Evolutionary conservation across 192 early-diverging fungal genomes (phyloP), one percentile per base, ranked within the genome.

Genomic region (Chytriomyces sp.): DNA sequence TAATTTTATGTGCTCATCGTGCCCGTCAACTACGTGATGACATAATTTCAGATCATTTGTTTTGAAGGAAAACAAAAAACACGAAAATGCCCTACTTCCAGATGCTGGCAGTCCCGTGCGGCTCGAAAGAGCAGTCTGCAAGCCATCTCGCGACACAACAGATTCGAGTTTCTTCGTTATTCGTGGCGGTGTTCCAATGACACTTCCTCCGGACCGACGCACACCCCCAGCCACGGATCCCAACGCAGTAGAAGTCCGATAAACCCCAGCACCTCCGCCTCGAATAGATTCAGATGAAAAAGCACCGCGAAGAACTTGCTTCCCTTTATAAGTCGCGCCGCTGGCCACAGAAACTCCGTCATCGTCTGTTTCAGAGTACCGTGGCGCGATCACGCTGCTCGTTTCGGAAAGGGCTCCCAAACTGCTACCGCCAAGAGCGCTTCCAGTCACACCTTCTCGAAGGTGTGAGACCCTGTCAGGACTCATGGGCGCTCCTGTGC

Each of bases 1-100:
- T 5, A 8, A 0, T 24, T 67, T 35, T 16, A 87, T 46, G 57
- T 79, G 63, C 43, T 70, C 67, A 50, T 84, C 85, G 28, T 72
- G 64, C 16, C 81, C 78, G 59, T 86, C 83, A 20, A 81, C 69
- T 53, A 35, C 8, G 28, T n/a, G 1, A 68, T 35, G 46, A 48
- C 18, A 20, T 57, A 20, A 57, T n/a, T 57, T 57, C 53, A 35
- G 35, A 3, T 57, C 53, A 5, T 20, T 57, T n/a, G 20, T 20
- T 13, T 47, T 16, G 35, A 71, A 50, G 2, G 5, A 20, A 60
- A 68, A 16, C n/a, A 16, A 13, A 16, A 68, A 45, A 68, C n/a
- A 49, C 10, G 48, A 45, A 6, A 43, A 71, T 57, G 26, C 28
- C 69, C 28, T 43, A 71, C 69, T 50, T 71, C 69, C 69, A 60